Evolutionary conservation across 345 rosid species (phyloP), one percentile per base, ranked within the genome.

Genomic region (Euphorbia pulcherrima): DNA sequence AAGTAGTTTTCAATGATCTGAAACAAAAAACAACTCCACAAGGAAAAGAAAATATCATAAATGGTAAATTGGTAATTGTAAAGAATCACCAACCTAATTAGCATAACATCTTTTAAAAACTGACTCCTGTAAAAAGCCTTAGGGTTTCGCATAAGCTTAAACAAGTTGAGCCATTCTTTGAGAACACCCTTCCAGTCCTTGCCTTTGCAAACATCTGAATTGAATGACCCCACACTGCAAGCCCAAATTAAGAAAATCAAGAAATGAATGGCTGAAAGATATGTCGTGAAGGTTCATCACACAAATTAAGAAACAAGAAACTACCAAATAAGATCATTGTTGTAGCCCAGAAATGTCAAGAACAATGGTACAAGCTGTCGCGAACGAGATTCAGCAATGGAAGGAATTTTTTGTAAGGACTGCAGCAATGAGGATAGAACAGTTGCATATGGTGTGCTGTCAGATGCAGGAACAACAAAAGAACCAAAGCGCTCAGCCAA

Each of bases 121-220:
- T 86, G 88, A 76, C 82, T 81, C 39, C 54, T 74, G 50, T 80
- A 77, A 48, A 84, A 83, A 48, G 92, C 80, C 75, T 68, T 83
- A 33, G 92, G 80, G 65, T 88, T 87, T 74, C 82, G 81, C 87
- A 94, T 88, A 72, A 81, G 72, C 74, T 83, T 91, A 75, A 94
- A 78, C 79, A 94, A 80, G 75, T 80, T 78, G 66, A 94, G 69
- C 99, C 99, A 94, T 60, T 94, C 90, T 78, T 84, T 89, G 60
- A 94, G 90, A 53, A 86, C 51, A 41, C 69, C 78, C 75, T 79
- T 89, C 99, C 96, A 88, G 69, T 84, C 88, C 74, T 89, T 87
- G 51, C 95, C 95, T 75, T 80, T 86, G 73, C 88, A 88, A 73
- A 76, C 54, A 64, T 54, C 68, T 46, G 79, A 71, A 77, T 77